These are phyloP conservation scores for Phaseolus coccineus DNA, from an alignment of 331 rosid species.

Conservation along the genomic window DNA sequence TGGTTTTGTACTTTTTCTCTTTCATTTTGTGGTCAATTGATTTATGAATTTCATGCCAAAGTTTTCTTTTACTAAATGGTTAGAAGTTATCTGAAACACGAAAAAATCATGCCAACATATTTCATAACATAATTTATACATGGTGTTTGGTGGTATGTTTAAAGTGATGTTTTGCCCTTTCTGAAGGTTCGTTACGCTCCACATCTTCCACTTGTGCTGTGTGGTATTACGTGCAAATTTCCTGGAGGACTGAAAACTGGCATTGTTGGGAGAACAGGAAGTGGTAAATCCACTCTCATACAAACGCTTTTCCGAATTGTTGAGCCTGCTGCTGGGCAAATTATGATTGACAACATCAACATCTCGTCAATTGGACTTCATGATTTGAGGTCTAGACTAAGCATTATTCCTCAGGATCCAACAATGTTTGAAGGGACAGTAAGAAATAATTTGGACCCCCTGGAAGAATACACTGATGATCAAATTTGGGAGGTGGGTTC, in stretches of 20 bases:
- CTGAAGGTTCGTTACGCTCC: slow-evolving; percentile 80
- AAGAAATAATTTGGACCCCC: too few relatives aligned
- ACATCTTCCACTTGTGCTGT: slow-evolving; percentile 82
- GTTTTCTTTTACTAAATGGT: slow-evolving; percentile 18
- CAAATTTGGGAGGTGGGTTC: too few relatives aligned
- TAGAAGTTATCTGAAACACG: background rate
- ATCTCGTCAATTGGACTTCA: too few relatives aligned
- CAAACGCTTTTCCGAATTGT: too few relatives aligned
- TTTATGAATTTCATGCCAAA: background rate
- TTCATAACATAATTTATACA: background rate
- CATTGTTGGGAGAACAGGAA: slow-evolving; percentile 93
- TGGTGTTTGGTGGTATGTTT: background rate
- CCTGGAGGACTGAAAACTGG: slow-evolving; percentile 83
- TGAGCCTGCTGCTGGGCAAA: too few relatives aligned
- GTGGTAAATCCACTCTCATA: too few relatives aligned
- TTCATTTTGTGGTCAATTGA: background rate
- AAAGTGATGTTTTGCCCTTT: background rate
- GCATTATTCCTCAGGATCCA: too few relatives aligned
- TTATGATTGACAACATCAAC: too few relatives aligned
- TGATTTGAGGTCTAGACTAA: too few relatives aligned
- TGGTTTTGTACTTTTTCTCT: background rate
- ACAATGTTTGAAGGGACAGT: too few relatives aligned
- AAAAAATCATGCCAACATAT: background rate
- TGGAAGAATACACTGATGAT: too few relatives aligned
- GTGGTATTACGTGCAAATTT: slow-evolving; percentile 77